A percentile compares a stretch with the other conserved stretches of the same genome.
phyloP scores from a whole-genome alignment of 208 protist genomes.

The Acanthamoeba healyi region DNA sequence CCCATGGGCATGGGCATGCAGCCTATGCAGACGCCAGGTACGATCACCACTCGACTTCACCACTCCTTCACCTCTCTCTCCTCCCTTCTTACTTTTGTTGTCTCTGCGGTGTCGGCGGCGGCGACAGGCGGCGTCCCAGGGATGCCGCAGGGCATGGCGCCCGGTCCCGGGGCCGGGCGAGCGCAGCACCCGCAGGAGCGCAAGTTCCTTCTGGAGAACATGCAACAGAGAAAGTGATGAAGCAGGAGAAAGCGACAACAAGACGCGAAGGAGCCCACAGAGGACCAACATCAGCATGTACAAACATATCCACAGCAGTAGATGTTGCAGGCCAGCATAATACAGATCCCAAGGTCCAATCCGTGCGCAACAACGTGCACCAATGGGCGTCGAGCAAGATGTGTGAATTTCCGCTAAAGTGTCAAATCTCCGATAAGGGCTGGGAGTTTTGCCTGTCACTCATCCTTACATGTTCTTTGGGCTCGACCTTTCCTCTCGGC shows the following conservation, averaged over 20 bases:
- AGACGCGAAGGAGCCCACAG: no score
- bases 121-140: not conserved
- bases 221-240: constrained; percentile 35
- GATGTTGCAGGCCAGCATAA: not conserved
- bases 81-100: not conserved
- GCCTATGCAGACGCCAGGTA: not conserved
- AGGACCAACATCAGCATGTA: not conserved
- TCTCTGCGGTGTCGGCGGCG: not conserved
- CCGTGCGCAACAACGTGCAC: not conserved
- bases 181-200: constrained; percentile 16
- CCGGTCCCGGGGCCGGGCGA: not conserved
- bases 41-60: not conserved
- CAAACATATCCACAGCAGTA: not conserved
- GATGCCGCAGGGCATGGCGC: not conserved
- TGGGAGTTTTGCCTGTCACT: not conserved
- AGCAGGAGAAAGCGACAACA: no score
- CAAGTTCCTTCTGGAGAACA: constrained; percentile 47
- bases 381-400: no score
- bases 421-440: not conserved
- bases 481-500: not conserved
- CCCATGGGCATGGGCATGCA: constrained; percentile 23
- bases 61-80: not conserved
- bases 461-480: not conserved
- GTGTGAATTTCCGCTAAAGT: not conserved
- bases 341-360: not conserved